Base-by-base conservation (phyloP, 2,329 filamentous ascomycete genomes). In the Dichotomopilus funicola region DNA sequence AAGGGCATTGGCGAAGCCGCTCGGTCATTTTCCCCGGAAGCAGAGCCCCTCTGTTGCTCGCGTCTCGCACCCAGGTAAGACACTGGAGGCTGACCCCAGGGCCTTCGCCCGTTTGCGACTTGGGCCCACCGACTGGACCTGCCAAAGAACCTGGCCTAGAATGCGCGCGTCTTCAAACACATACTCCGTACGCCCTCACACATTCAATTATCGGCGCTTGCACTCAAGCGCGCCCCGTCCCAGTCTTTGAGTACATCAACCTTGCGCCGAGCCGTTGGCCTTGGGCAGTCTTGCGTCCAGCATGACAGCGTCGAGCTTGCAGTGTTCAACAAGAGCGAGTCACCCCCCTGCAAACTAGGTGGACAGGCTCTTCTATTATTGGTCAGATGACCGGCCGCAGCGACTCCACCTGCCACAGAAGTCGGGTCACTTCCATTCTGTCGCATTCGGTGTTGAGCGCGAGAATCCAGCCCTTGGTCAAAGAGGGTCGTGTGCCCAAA, bases 331-430 rank as follows among this genome's bases (percentile, higher is more conserved):
- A 40, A 33, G 12, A 34, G 19, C 19, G 19, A 27, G 19, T 27
- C 19, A 27, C 19, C 19, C 34, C 45, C 45, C 13, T 37, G 45
- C 27, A 36, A n/a, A 9, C 27, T 34, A 41, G 13, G 27, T 9
- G 27, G 19, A 41, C 36, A 41, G n/a, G 35, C 9, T 12, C n/a
- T 7, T 41, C 46, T 50, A 47, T 55, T 55, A 65, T 65, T 66
- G 64, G 64, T 53, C 61, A 53, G 54, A 38, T 43, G 49, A 47
- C 46, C 46, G 57, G 59, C 59, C 59, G 52, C 60, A 54, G 57
- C 54, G 3, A 51, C 58, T 61, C 56, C 53, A 51, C 53, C 44
- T 38, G 55, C 51, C 57, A 54, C 54, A 48, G 51, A 43, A 48
- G 46, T 56, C 49, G 56, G 51, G 55, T 46, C 51, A 33, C 53